Conservation (phyloP, 352 stramenopile species). For the Pythium folliculosum region DNA sequence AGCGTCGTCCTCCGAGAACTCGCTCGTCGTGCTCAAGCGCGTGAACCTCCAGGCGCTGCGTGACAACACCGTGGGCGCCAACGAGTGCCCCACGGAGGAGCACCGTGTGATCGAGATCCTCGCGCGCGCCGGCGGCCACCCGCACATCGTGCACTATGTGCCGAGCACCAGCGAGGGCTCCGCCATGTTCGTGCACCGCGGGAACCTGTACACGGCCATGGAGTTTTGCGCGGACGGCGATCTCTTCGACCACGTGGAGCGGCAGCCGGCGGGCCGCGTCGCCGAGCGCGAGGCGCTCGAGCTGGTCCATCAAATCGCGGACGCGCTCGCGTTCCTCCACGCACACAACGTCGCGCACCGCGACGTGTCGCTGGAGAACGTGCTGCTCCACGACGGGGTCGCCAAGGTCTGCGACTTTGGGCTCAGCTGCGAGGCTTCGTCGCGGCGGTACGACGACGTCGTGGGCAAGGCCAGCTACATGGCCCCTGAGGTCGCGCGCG, state of each 20-base stretch:
- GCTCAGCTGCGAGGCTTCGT: slow-evolving; percentile 42
- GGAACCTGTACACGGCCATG: slow-evolving; percentile 57
- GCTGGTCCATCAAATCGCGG: slow-evolving; percentile 42
- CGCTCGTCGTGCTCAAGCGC: slow-evolving; percentile 55
- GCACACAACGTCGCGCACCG: slow-evolving; percentile 49
- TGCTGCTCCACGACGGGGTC: slow-evolving; percentile 40
- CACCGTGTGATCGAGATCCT: slow-evolving; percentile 50
- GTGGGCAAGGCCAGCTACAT: slow-evolving; percentile 82
- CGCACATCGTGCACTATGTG: slow-evolving; percentile 46
- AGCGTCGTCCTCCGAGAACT: slow-evolving; percentile 2
- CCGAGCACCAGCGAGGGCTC: slow-evolving; percentile 7
- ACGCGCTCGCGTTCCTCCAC: slow-evolving; percentile 53
- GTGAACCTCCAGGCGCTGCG: slow-evolving; percentile 42
- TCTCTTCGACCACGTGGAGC: slow-evolving; percentile 52
- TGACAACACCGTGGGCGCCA: slow-evolving; percentile 33
- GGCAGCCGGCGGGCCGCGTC: slow-evolving; percentile 33
- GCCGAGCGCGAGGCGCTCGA: slow-evolving; percentile 40
- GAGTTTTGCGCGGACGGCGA: slow-evolving; percentile 68
- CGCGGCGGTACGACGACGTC: slow-evolving; percentile 34
- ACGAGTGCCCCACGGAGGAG: slow-evolving; percentile 51
- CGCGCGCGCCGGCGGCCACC: slow-evolving; percentile 32
- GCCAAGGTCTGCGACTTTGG: slow-evolving; percentile 71
- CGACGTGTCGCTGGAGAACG: slow-evolving; percentile 64
- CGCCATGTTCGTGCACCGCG: slow-evolving; percentile 43
- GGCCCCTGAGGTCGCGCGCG: slow-evolving; percentile 56